These are phyloP conservation scores for Coemansia sp. DNA, from an alignment of 192 early-diverging fungal genomes.

Conservation along the genomic window DNA sequence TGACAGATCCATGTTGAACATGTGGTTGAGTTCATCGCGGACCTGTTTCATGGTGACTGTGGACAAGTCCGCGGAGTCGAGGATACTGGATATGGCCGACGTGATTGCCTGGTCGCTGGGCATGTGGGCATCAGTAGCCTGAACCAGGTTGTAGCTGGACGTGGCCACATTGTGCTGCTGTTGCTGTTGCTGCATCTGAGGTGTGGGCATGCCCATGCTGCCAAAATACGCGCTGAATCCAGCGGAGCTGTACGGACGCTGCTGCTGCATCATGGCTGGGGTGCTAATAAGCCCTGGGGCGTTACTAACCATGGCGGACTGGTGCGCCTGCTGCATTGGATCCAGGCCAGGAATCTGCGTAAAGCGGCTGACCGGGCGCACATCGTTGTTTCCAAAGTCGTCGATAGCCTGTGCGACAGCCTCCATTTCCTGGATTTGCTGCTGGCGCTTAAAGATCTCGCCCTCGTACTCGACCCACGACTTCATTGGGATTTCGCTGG, in stretches of 20 bases:
- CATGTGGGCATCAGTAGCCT: conserved; percentile 21
- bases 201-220: conserved; percentile 9
- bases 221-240: conserved; percentile 28
- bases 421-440: conserved; percentile 19
- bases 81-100: conserved; percentile 60
- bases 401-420: conserved; percentile 38
- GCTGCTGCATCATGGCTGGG: conserved; percentile 3
- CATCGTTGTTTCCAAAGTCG: conserved; percentile 27
- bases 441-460: conserved; percentile 19
- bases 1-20: conserved; percentile 64
- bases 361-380: conserved; percentile 32
- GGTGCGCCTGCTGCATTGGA: not conserved
- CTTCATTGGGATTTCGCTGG: conserved; percentile 78
- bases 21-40: conserved; percentile 56
- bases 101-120: conserved; percentile 58
- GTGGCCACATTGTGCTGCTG: conserved; percentile 17
- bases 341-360: conserved; percentile 10
- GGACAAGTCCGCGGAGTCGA: conserved; percentile 66
- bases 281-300: not conserved
- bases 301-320: not conserved
- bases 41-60: conserved; percentile 79
- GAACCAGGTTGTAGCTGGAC: conserved; percentile 22
- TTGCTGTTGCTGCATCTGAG: conserved; percentile 8
- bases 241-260: conserved; percentile 17
- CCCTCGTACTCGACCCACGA: conserved; percentile 88